A percentile compares a stretch with the other conserved stretches of the same genome.
These are phyloP conservation scores for Botrytis squamosa DNA, from an alignment of 2,329 filamentous ascomycete species.

Conservation along the genomic window DNA sequence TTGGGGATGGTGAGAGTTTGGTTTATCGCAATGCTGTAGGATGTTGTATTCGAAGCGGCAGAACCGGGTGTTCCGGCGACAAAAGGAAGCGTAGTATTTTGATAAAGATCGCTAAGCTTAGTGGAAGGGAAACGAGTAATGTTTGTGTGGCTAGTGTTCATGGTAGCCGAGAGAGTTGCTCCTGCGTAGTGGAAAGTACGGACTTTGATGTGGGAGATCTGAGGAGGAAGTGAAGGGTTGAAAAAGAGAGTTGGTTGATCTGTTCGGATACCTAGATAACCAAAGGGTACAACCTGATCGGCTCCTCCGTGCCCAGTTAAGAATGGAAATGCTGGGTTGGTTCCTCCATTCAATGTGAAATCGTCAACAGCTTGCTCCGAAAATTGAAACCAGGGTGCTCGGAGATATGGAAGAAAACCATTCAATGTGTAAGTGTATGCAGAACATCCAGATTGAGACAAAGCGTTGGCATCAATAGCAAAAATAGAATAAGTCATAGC, in stretches of 20 bases:
- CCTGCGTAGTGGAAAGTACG: constrained; percentile 67
- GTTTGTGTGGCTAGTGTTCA: constrained; percentile 64
- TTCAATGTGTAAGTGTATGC: constrained; percentile 67
- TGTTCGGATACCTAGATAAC: constrained; percentile 63
- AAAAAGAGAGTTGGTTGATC: constrained; percentile 59
- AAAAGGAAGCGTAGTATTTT: constrained; percentile 55
- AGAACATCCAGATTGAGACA: constrained; percentile 66
- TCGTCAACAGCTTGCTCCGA: constrained; percentile 68
- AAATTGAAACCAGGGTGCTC: constrained; percentile 68
- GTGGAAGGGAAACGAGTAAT: constrained; percentile 52
- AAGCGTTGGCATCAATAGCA: constrained; percentile 62
- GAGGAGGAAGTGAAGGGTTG: constrained; percentile 58
- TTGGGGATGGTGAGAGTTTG: constrained; percentile 57
- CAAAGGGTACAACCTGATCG: constrained; percentile 65
- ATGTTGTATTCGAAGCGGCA: constrained; percentile 41
- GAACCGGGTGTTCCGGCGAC: constrained; percentile 50
- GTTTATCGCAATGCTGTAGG: constrained; percentile 49
- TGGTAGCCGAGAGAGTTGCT: constrained; percentile 58
- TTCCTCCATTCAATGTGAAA: constrained; percentile 54
- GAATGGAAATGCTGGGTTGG: constrained; percentile 52
- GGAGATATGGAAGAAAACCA: constrained; percentile 60
- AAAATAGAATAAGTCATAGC: constrained; percentile 74
- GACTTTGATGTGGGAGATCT: constrained; percentile 59
- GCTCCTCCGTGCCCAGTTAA: constrained; percentile 69
- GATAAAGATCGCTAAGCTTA: constrained; percentile 57